Conservation (phyloP, 305 asterid genomes). For the Fraxinus dipetala region DNA sequence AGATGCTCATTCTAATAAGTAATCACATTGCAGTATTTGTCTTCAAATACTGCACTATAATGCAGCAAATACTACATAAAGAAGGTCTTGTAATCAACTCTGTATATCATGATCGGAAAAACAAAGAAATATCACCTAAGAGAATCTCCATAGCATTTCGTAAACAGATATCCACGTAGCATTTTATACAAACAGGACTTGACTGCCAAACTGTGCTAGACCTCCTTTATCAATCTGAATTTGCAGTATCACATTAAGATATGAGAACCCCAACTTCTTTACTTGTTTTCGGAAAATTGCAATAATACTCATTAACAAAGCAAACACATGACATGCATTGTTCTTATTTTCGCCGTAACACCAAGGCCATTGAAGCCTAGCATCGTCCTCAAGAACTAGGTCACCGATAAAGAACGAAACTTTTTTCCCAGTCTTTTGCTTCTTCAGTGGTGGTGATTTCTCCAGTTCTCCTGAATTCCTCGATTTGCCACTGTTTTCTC, state of each 20-base stretch:
- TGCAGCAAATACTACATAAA: too few relatives aligned
- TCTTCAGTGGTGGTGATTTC: slow-evolving; percentile 33
- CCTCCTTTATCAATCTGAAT: background rate
- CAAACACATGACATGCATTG: background rate
- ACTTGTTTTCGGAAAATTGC: background rate
- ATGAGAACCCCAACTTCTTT: background rate
- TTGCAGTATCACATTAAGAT: background rate
- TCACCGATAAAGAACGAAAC: slow-evolving; percentile 38
- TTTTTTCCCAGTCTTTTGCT: slow-evolving; percentile 23
- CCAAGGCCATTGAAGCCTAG: slow-evolving; percentile 46
- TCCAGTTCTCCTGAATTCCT: slow-evolving; percentile 17
- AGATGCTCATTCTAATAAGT: too few relatives aligned
- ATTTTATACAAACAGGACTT: too few relatives aligned
- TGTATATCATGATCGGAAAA: too few relatives aligned
- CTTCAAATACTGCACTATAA: too few relatives aligned
- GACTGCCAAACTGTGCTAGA: background rate
- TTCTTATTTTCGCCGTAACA: slow-evolving; percentile 36
- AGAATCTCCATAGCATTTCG: too few relatives aligned
- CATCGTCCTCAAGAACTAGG: slow-evolving; percentile 41
- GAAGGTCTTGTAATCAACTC: too few relatives aligned
- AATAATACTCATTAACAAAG: too few relatives aligned
- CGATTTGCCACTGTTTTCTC: slow-evolving; percentile 10
- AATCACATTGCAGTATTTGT: too few relatives aligned
- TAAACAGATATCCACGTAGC: too few relatives aligned
- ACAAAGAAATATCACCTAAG: too few relatives aligned